Evolutionary conservation across 2,329 filamentous ascomycete genomes (phyloP), one percentile per base, ranked within the genome.

Genomic region (Thelonectria olida): DNA sequence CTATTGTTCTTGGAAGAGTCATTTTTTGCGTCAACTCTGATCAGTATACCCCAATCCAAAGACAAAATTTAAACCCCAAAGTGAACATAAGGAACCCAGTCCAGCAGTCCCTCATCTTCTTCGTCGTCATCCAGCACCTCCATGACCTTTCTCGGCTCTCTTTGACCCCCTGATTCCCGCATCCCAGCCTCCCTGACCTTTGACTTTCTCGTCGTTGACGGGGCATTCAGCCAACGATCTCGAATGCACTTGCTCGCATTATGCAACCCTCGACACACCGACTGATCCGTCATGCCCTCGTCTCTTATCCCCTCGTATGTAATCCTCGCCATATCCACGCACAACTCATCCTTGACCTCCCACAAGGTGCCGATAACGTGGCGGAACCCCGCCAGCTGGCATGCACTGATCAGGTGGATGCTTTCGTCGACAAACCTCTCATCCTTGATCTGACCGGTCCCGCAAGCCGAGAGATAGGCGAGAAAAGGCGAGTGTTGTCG

Each of bases 391-490:
- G 31, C 31, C 1, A 53, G 15, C 25, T 58, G 49, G 19, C 17
- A 51, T 7, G 31, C 50, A 8, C 50, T 38, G 2, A 73, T 65
- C 0, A 82, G 64, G 56, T 81, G 76, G 9, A 82, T 70, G 1
- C 59, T 63, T 54, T 82, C 79, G 38, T 82, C 79, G 0, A 70
- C 6, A 3, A 76, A 59, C 0, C 44, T 54, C 0, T 69, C 58
- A 4, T 65, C 48, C 6, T 62, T 59, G 22, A 67, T 71, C 22
- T 62, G 38, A 1, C 74, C 73, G 0, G 78, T 79, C 1, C 59
- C 66, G 49, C 77, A 80, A 0, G 78, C 76, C 2, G 78, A 80
- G 4, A 80, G 74, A 41, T 76, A 80, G 0, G 73, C 78, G 3
- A 79, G 69, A 44, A 78, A 78, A 2, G 73, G 73, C 2, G 57